Evolutionary conservation across 1,139 yeast species (phyloP).

Genomic region (Yamadazyma friedrichii): DNA sequence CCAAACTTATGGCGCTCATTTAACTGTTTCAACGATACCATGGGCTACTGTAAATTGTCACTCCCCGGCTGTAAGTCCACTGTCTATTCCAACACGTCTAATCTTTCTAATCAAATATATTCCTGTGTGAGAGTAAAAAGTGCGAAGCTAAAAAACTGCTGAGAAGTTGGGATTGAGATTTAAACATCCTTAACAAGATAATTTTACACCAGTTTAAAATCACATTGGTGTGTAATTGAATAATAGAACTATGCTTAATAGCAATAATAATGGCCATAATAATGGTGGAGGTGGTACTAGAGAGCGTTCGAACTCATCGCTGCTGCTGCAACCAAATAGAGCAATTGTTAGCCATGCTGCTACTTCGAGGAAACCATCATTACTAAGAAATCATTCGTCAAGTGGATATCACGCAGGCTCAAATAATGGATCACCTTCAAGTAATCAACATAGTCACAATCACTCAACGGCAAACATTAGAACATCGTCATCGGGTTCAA

Average conservation of each 20-base stretch:
- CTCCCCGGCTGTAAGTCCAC: no score
- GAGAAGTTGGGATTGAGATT: no score
- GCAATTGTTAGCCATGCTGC: conserved; percentile 13
- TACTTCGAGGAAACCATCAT: conserved; percentile 19
- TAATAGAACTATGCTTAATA: conserved; percentile 8
- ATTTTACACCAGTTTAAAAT: no score
- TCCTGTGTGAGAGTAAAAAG: no score
- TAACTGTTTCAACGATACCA: conserved; percentile 1
- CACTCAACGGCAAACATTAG: not conserved
- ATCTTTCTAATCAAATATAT: no score
- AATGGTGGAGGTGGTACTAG: not conserved
- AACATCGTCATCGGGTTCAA: conserved; percentile 9
- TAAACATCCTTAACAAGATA: not conserved
- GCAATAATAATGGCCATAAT: conserved; percentile 3
- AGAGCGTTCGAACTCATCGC: conserved; percentile 2
- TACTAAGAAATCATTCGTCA: conserved; percentile 21
- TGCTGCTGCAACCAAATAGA: conserved; percentile 7
- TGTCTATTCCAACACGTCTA: no score
- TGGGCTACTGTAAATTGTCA: no score
- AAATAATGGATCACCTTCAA: conserved; percentile 2
- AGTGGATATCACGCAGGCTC: conserved; percentile 9
- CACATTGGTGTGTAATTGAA: no score
- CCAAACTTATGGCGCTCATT: not conserved
- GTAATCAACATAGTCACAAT: not conserved
- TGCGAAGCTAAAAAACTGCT: no score